These are phyloP conservation scores for Sporopachydermia cereana DNA, from an alignment of 1,139 yeast genomes.

Conservation along the genomic window DNA sequence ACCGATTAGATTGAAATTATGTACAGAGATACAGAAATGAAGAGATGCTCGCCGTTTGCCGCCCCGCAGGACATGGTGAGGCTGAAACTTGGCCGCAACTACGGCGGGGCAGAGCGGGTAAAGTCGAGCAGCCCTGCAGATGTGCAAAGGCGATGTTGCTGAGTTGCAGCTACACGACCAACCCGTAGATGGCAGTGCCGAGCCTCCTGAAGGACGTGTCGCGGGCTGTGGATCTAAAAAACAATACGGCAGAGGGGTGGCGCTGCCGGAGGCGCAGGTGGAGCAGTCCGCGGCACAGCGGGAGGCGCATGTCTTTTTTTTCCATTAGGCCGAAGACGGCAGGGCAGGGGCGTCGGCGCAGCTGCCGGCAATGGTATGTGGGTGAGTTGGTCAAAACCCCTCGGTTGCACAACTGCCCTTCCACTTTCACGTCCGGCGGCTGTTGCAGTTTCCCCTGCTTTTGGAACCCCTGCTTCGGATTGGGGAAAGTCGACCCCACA, in stretches of 20 bases:
- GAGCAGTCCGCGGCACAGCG: constrained; percentile 24
- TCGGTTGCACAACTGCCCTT: not conserved
- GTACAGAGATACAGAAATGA: no score
- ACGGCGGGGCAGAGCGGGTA: constrained; percentile 26
- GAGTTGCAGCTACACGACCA: constrained; percentile 65
- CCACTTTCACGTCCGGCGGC: not conserved
- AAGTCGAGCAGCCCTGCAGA: constrained; percentile 87
- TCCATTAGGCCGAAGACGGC: constrained; percentile 46
- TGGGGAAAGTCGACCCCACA: constrained; percentile 47
- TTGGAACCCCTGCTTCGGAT: constrained; percentile 50
- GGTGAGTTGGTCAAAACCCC: not conserved
- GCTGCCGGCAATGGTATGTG: not conserved
- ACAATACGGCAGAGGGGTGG: constrained; percentile 49
- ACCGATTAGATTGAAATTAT: no score
- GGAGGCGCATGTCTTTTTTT: constrained; percentile 70
- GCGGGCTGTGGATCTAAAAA: constrained; percentile 70
- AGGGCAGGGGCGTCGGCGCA: no score
- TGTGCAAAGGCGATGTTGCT: constrained; percentile 88
- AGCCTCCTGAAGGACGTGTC: constrained; percentile 58
- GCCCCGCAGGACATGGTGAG: constrained; percentile 11
- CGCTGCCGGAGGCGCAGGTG: no score
- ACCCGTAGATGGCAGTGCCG: constrained; percentile 59
- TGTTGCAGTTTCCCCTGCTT: constrained; percentile 31
- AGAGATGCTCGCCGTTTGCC: not conserved
- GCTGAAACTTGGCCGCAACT: constrained; percentile 29